Evolutionary conservation across 148 eudicot genomes (phyloP).

Genomic region (Cornus florida): DNA sequence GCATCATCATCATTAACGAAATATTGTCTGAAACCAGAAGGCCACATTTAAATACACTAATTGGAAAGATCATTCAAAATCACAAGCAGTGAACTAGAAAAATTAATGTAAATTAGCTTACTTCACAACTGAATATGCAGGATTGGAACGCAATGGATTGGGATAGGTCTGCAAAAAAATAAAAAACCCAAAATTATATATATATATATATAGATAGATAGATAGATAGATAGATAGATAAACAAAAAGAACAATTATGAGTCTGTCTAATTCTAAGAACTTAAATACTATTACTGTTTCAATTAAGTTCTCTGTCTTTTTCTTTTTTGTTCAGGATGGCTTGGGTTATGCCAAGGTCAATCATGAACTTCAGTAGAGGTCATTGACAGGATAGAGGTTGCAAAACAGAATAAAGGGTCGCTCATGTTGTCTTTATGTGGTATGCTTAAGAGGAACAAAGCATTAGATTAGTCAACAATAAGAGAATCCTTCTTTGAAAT

Average conservation of each 20-base stretch:
- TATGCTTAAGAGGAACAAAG: too few relatives aligned
- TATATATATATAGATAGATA: neutral
- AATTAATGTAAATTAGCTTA: slow-evolving; percentile 31
- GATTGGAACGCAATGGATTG: slow-evolving; percentile 80
- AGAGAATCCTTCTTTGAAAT: too few relatives aligned
- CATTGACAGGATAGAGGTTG: too few relatives aligned
- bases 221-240: neutral
- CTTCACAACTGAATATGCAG: slow-evolving; percentile 92
- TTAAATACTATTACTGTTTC: too few relatives aligned
- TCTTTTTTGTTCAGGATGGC: neutral
- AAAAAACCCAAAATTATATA: neutral
- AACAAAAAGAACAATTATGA: neutral
- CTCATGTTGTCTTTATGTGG: too few relatives aligned
- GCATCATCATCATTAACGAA: slow-evolving; percentile 79
- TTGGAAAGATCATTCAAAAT: slow-evolving; percentile 2
- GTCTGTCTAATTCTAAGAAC: too few relatives aligned
- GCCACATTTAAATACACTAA: slow-evolving; percentile 2
- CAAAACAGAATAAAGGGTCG: too few relatives aligned
- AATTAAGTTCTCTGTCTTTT: neutral
- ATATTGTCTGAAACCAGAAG: slow-evolving; percentile 73
- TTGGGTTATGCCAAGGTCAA: neutral
- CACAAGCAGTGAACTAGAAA: neutral
- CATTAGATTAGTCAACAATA: too few relatives aligned
- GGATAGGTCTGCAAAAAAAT: slow-evolving; percentile 63
- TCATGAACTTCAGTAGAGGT: too few relatives aligned